Evolutionary conservation across 305 asterid genomes (phyloP).

Genomic region (Ilex paraguariensis): DNA sequence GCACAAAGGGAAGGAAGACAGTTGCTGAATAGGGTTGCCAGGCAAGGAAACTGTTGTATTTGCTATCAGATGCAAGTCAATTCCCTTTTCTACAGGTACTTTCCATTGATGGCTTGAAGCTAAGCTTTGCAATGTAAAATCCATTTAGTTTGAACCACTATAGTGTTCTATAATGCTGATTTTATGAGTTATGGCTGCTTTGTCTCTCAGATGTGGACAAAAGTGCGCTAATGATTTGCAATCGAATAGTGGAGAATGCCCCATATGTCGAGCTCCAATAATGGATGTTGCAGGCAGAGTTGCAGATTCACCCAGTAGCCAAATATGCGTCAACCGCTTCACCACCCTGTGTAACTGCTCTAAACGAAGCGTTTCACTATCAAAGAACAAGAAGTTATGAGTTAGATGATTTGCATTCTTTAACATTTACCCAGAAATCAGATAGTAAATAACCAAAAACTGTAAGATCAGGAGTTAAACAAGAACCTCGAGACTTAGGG

Average conservation of each 20-base stretch:
- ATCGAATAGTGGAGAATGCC: conserved; percentile 66
- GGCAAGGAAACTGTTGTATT: conserved; percentile 50
- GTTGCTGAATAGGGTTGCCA: conserved; percentile 18
- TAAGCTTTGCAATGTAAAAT: background rate
- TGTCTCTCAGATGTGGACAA: conserved; percentile 74
- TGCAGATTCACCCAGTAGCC: no score
- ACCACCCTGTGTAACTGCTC: no score
- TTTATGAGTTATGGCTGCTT: background rate
- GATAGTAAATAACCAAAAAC: no score
- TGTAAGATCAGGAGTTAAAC: no score
- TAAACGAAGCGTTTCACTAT: no score
- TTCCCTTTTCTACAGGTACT: conserved; percentile 75
- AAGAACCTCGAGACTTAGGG: no score
- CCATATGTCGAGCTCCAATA: conserved; percentile 69
- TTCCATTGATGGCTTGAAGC: background rate
- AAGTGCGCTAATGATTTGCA: conserved; percentile 77
- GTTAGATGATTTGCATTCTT: no score
- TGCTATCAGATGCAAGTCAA: conserved; percentile 63
- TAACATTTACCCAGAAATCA: no score
- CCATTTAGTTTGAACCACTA: no score
- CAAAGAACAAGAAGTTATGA: no score
- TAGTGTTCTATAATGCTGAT: background rate
- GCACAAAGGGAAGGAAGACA: conserved; percentile 39
- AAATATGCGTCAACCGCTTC: no score
- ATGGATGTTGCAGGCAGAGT: conserved; percentile 37